Evolutionary conservation across 2,329 filamentous ascomycete species (phyloP), one percentile per base, ranked within the genome.

Genomic region (Chlorencoelia australis): DNA sequence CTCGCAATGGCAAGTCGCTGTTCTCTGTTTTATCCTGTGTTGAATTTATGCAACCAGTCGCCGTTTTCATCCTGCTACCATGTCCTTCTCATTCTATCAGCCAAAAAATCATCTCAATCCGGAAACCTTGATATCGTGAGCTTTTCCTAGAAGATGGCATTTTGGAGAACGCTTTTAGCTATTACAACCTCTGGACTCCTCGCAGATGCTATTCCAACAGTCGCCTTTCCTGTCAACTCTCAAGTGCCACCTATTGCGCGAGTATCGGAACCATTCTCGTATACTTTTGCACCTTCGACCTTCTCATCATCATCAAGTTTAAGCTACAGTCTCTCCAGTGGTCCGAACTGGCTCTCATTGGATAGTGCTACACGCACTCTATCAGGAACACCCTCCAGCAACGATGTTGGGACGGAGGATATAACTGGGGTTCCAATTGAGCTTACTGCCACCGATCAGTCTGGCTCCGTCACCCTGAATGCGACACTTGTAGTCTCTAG

Each of bases 161-260:
- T 55, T 15, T 27, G 36, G 32, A 35, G 11, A 30, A 13, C 43
- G 16, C 7, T 47, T 18, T 36, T 30, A 18, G 34, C 35, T 34
- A 33, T 37, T 41, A 37, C 43, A 24, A 41, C 49, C 30, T 40
- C 45, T 27, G 35, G 45, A 49, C 41, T 25, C 21, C 16, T 49
- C 25, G 30, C 39, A 13, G 31, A 42, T 45, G 63, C 61, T 30
- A 52, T 51, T 40, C 57, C 61, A 45, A 52, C 46, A 39, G 53
- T 66, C 32, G 65, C 65, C 30, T 89, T 88, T 49, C 86, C 86
- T 1, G 68, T 94, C 58, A 93, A 91, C 59, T 78, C 83, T 2
- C 87, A 94, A 58, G 70, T 93, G 1, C 86, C 86, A 20, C 79
- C 81, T 3, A 79, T 88, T 35, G 86, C 84, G 14, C 72, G 82